Evolutionary conservation across 345 rosid genomes (phyloP), one percentile per base, ranked within the genome.

Genomic region (Jatropha curcas): DNA sequence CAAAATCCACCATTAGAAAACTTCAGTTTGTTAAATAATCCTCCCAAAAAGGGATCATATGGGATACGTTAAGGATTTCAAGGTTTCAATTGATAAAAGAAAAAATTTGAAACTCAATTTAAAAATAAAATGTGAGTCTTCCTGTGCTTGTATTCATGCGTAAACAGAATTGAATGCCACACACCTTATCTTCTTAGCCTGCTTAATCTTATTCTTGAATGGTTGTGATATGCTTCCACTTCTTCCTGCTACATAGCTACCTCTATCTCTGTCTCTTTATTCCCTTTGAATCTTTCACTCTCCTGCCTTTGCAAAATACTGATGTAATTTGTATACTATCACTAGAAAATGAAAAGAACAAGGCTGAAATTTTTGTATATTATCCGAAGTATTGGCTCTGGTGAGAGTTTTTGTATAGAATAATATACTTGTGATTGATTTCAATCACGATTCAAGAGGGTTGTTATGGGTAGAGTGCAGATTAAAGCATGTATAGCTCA

Each of bases 401-500:
- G 35, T 7, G 0, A 65, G 55, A 14, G n/a, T 25, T 28, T 14
- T 13, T 25, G 22, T 28, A 65, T 48, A 65, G 10, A 65, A 5
- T 13, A 14, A 19, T n/a, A n/a, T n/a, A n/a, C 17, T 13, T 34
- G 41, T 19, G 43, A 20, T 34, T 35, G 46, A 20, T 61, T 56
- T 61, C 27, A 34, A n/a, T n/a, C 45, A 20, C 9, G 46, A 35
- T 61, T 35, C 27, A 33, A 3, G 4, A 60, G 45, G 12, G 24
- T 17, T 60, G 24, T 65, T 14, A 65, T 55, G 52, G n/a, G 6
- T 50, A 60, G 22, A 43, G 22, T 24, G 20, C 59, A 58, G 37
- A 31, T 51, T 41, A 46, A 31, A 53, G 52, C 71, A 51, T 33
- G 14, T 31, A 22, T 25, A 28, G 34, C 53, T 75, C 64, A 53